Base-by-base conservation (phyloP, 352 stramenopile genomes). In the Phytophthora ramorum region DNA sequence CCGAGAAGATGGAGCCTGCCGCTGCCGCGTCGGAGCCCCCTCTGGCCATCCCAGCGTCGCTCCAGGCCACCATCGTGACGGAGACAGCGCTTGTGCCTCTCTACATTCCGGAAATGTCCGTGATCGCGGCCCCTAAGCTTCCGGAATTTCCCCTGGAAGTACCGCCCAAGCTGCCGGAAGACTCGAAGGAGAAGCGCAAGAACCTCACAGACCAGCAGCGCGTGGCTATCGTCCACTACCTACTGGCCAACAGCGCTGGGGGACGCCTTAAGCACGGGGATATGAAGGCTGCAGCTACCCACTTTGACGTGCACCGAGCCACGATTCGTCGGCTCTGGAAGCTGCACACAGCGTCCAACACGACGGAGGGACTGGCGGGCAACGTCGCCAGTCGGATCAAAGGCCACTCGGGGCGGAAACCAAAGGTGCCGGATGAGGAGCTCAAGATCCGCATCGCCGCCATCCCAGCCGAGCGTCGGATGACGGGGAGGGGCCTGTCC, bases 301-400 rank as follows among this genome's bases (percentile, higher is more conserved):
- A 71, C 50, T 77, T 77, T 54, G 64, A 64, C 8, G 69, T 77
- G 32, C 69, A 77, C 40, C 64, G 69, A 14, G 69, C 69, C 28
- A 77, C 69, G 7, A 71, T 74, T 14, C 69, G 69, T 45, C 64
- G 69, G 28, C 49, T 77, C 7, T 77, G 69, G 69, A 77, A 77
- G 26, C 51, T 77, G 22, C 65, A 77, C 35, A 62, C 46, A 14
- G 50, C 59, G 0, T 67, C 69, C 17, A 64, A 45, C 30, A 58
- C 47, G 17, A 54, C 52, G 28, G 58, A 71, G 7, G 59, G 64
- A 0, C 35, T 77, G 20, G 69, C 64, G 4, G 59, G 65, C 8
- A 68, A 77, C 32, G 69, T 77, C 10, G 54, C 69, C 2, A 77
- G 69, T 65, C 59, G 69, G 14, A 74, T 77, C 16, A 77, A 77